Base-by-base conservation (phyloP, 148 eudicot genomes). In the Camellia granthamiana region DNA sequence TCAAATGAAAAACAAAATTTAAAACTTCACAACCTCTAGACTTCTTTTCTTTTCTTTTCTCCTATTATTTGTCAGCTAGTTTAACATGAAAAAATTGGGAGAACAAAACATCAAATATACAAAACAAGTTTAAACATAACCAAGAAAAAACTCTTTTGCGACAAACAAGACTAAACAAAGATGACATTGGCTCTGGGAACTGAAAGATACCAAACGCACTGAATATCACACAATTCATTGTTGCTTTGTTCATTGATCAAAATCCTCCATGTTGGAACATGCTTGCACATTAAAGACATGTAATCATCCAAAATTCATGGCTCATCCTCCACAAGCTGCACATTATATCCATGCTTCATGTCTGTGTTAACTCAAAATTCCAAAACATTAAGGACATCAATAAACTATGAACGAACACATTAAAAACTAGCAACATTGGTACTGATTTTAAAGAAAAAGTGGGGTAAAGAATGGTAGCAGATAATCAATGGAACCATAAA, bases 291-390 rank as follows among this genome's bases (percentile, higher is more conserved):
- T 19, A 13, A 44, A 61, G 19, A 21, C 44, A 12, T 58, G 23
- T 7, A 3, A 65, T 51, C 12, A 4, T 79, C 19, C 13, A 77
- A 55, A 49, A 12, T 59, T 80, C 76, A 79, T 12, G 55, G 77
- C 78, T 83, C 83, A 19, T 89, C 90, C 83, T 88, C 88, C 13
- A 79, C 68, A 69, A 87, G 85, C 81, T 81, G 88, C 76, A 78
- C 56, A 64, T 77, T 86, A 75, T 82, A 69, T 71, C 89, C 83
- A 72, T 78, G 86, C 82, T 81, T 87, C 64, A 60, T 43, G 67
- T 85, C 92, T 91, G 94, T 67, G 79, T 60, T 60, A 58, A 77
- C 59, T 54, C 42, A 75, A 73, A n/a, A 70, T 19, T 44, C 14
- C 51, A 52, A 56, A 72, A 58, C 16, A 72, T 44, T 43, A 61